Evolutionary conservation across 352 stramenopile genomes (phyloP).

Genomic region (Stephanocyclus meneghinianus): DNA sequence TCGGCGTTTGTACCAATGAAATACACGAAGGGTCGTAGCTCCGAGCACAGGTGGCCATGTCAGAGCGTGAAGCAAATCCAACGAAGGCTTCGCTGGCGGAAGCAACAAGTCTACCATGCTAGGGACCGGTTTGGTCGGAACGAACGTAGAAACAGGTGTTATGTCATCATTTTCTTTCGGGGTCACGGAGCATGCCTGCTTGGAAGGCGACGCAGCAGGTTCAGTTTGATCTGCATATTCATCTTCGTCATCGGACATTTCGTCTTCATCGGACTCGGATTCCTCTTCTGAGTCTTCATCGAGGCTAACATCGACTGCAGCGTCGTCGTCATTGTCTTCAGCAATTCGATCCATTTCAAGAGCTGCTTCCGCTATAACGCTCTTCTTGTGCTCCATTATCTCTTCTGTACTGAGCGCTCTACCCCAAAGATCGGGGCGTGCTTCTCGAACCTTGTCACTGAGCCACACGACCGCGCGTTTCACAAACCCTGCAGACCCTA

Average conservation of each 20-base stretch:
- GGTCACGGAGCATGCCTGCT: slow-evolving; percentile 29
- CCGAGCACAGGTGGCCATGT: slow-evolving; percentile 70
- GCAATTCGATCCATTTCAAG: slow-evolving; percentile 72
- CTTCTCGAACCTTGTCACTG: slow-evolving; percentile 66
- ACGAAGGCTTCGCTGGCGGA: slow-evolving; percentile 67
- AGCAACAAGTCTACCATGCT: slow-evolving; percentile 79
- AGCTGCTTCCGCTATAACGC: slow-evolving; percentile 66
- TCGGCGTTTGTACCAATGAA: slow-evolving; percentile 76
- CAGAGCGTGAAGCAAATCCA: slow-evolving; percentile 64
- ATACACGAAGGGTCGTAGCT: slow-evolving; percentile 58
- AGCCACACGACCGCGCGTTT: slow-evolving; percentile 75
- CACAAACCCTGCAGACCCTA: slow-evolving; percentile 59
- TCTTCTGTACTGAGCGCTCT: slow-evolving; percentile 45
- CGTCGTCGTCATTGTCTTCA: slow-evolving; percentile 54
- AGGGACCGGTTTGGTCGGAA: slow-evolving; percentile 69
- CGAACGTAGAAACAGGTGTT: slow-evolving; percentile 57
- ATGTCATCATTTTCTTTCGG: slow-evolving; percentile 57
- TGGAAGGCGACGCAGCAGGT: slow-evolving; percentile 27
- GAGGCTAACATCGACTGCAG: slow-evolving; percentile 60
- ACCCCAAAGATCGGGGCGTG: slow-evolving; percentile 64
- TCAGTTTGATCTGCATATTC: slow-evolving; percentile 52
- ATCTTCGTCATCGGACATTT: slow-evolving; percentile 62
- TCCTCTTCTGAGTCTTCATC: slow-evolving; percentile 67
- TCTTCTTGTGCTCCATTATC: slow-evolving; percentile 58
- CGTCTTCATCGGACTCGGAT: slow-evolving; percentile 65